These are phyloP conservation scores for Orobanche coerulescens DNA, from an alignment of 257 asterid species.

Conservation along the genomic window DNA sequence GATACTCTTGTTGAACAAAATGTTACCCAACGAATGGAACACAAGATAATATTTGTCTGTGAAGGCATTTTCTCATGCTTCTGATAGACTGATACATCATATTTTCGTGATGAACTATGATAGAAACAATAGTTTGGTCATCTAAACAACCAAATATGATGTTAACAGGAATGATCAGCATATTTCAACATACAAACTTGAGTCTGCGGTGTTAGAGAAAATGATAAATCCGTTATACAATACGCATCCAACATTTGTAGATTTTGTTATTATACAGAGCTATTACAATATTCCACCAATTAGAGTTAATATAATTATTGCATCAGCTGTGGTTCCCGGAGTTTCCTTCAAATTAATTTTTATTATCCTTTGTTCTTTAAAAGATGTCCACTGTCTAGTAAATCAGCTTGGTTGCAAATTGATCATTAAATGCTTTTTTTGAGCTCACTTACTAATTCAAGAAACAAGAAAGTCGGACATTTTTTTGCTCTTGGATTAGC, in stretches of 20 bases:
- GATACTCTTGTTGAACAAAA: background rate
- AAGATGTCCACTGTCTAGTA: background rate
- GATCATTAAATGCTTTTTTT: background rate
- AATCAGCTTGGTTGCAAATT: background rate
- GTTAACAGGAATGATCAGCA: background rate
- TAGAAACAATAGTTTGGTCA: background rate
- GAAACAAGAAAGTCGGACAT: background rate
- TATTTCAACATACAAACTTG: background rate
- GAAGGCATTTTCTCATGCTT: slow-evolving; percentile 7
- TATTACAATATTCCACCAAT: background rate
- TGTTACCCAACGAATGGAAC: background rate
- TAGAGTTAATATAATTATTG: slow-evolving; percentile 6
- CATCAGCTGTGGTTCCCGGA: background rate
- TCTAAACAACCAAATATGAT: background rate
- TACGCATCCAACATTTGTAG: background rate
- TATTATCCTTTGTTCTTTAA: background rate
- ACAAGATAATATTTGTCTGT: background rate
- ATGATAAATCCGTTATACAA: background rate
- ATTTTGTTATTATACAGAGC: background rate
- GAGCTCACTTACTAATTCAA: slow-evolving; percentile 9
- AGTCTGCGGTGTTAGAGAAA: background rate
- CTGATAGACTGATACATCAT: background rate
- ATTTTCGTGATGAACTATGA: background rate
- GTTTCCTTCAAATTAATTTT: background rate
- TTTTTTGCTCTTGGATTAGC: slow-evolving; percentile 5